These are phyloP conservation scores for Cercospora beticola DNA, from an alignment of 2,329 filamentous ascomycete species.

Conservation along the genomic window DNA sequence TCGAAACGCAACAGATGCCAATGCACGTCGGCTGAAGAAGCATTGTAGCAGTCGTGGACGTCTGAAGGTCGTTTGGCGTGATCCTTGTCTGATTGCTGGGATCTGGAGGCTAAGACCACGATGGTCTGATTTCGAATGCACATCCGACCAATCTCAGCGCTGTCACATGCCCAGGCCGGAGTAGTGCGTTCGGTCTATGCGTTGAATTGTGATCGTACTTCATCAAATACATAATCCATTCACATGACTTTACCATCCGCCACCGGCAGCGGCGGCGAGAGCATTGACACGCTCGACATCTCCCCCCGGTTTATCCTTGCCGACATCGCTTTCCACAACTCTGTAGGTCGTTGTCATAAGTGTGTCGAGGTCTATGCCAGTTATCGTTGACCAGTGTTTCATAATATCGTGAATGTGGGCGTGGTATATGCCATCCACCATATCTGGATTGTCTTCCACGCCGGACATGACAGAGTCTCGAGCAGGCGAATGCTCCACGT, in stretches of 20 bases:
- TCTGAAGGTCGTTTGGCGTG: not conserved
- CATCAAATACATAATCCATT: not conserved
- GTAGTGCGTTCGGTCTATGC: not conserved
- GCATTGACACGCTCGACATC: constrained; percentile 83
- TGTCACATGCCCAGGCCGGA: not conserved
- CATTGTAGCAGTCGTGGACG: not conserved
- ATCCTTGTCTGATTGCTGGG: not conserved
- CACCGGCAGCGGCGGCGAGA: constrained; percentile 84
- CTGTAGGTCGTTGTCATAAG: constrained; percentile 85
- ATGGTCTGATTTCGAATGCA: not conserved
- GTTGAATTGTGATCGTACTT: not conserved
- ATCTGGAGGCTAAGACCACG: not conserved
- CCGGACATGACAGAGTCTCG: constrained; percentile 30
- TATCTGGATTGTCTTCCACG: constrained; percentile 29
- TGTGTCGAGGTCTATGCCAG: constrained; percentile 67
- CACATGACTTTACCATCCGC: constrained; percentile 69
- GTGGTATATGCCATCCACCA: constrained; percentile 58
- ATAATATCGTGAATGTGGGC: constrained; percentile 67
- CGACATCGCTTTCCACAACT: constrained; percentile 91
- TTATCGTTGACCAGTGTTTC: constrained; percentile 71
- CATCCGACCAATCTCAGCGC: not conserved
- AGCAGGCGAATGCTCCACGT: constrained; percentile 23
- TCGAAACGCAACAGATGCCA: not conserved
- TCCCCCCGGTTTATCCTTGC: constrained; percentile 65
- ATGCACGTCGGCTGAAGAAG: not conserved